A percentile compares a stretch with the other conserved stretches of the same genome.
Evolutionary conservation across 352 stramenopile genomes (phyloP).

Genomic region (Globisporangium yorkense): DNA sequence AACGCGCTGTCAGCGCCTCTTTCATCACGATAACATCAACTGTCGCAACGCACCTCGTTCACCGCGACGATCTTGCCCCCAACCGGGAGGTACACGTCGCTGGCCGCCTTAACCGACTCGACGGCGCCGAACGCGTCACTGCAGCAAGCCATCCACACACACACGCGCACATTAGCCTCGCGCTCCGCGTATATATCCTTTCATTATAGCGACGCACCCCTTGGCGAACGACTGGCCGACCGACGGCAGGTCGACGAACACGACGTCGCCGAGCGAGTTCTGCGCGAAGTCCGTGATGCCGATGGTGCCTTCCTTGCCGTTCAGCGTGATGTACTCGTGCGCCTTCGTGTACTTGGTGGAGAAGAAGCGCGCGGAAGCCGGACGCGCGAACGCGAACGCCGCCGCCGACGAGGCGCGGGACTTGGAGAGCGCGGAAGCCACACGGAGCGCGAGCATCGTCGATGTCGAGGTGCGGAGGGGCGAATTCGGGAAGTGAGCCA

Average conservation of each 20-base stretch:
- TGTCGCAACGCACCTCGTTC: constrained; percentile 77
- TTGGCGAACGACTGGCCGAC: constrained; percentile 93
- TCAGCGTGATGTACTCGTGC: constrained; percentile 83
- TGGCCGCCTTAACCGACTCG: constrained; percentile 98
- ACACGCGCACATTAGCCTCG: not conserved
- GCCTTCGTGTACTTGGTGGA: constrained; percentile 86
- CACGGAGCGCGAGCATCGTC: constrained; percentile 46
- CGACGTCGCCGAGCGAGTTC: constrained; percentile 95
- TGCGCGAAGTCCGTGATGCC: constrained; percentile 98
- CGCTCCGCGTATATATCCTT: not conserved
- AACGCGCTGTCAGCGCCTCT: not conserved
- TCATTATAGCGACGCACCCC: constrained; percentile 43
- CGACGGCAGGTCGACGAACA: constrained; percentile 96
- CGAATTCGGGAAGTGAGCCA: not conserved
- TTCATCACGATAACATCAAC: not conserved
- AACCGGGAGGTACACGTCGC: constrained; percentile 95
- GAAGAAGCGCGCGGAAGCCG: constrained; percentile 26
- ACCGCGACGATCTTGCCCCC: constrained; percentile 90
- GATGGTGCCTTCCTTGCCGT: constrained; percentile 82
- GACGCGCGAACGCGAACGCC: constrained; percentile 40
- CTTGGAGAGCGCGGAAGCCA: constrained; percentile 47
- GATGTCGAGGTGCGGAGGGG: not conserved
- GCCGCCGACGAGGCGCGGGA: constrained; percentile 23
- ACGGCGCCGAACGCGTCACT: constrained; percentile 95
- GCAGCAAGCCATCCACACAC: not conserved